Base-by-base conservation (phyloP, 75 land plant species). In the Cryptomeria japonica region DNA sequence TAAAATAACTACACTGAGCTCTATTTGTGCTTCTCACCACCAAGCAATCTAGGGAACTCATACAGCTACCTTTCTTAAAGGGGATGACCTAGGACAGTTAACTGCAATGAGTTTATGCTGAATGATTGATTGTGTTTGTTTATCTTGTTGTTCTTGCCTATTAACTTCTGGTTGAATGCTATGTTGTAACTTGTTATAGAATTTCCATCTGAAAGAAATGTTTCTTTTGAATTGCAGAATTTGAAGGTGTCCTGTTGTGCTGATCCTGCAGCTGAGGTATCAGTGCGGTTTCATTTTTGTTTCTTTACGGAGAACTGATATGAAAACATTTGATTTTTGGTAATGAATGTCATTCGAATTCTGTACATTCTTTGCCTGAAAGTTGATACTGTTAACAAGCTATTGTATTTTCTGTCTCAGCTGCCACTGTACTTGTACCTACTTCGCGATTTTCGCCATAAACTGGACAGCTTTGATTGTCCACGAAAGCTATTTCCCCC, bases 181-280 rank as follows among this genome's bases (percentile, higher is more conserved):
- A 2, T 19, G 1, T 32, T 55, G 18, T 85, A 6, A 11, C 47
- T 11, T 80, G 7, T 28, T 85, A 25, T 83, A 85, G 36, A 32
- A 25, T 34, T 85, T 14, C 64, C 44, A 37, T 53, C 56, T 85
- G 22, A 85, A 37, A 85, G 41, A 19, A 53, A 34, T 55, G 28
- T 85, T 85, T 85, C 25, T 85, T 85, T 85, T 85, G 64, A 85
- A 41, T 55, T 85, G 37, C 68, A 85, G 56, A 42, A 51, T 46
- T 85, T 32, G 25, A 85, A 49, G 38, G 86, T 14, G 16, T 22
- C 93, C n/a, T 95, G 94, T 87, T 96, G 95, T 86, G n/a, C 94
- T 68, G 97, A 96, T 88, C 91, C 95, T 75, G 79, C 88, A 75
- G 94, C 94, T 86, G 94, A 95, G 99, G 99, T 97, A 93, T 73